Base-by-base conservation (phyloP, 2,329 filamentous ascomycete species). In the Colletotrichum incanum region DNA sequence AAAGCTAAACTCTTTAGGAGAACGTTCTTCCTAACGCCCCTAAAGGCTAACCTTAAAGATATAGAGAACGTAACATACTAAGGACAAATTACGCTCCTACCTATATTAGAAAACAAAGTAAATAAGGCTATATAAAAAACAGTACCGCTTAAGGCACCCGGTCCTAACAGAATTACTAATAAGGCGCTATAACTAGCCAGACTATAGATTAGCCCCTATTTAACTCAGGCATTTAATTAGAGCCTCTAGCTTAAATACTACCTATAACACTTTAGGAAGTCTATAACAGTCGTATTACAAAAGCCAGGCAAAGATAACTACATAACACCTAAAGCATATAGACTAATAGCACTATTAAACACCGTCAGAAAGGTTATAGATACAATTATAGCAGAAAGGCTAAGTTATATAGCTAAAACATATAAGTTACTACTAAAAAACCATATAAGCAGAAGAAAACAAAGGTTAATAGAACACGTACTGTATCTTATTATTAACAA, bases 121-220 rank as follows among this genome's bases (percentile, higher is more conserved):
- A 31, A 66, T 23, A 8, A n/a, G n/a, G n/a, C n/a, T n/a, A n/a
- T n/a, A n/a, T n/a, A n/a, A n/a, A n/a, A n/a, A n/a, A n/a, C n/a
- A 60, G 62, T 73, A 39, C 69, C 69, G 31, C 72, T 73, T 67
- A 76, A 74, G 67, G 73, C 73, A 26, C 72, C 74, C 37, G 69
- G 75, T 12, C 34, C 56, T 31, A 65, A 76, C 60, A 59, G 73
- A 23, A 76, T 77, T 64, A 75, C 67, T 20, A 76, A 77, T 49
- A 59, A 59, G n/a, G 62, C 73, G 18, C 67, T 77, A 34, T 67
- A 76, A 45, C 11, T 59, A 50, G 55, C 54, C 16, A 75, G 52
- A 72, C 56, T 58, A 59, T 74, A 6, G 61, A 75, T 76, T 8
- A 70, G 73, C 5, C 72, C 71, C 34, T 61, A 47, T 56, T 72